Base-by-base conservation (phyloP, 257 asterid species). In the Cruciata laevipes region DNA sequence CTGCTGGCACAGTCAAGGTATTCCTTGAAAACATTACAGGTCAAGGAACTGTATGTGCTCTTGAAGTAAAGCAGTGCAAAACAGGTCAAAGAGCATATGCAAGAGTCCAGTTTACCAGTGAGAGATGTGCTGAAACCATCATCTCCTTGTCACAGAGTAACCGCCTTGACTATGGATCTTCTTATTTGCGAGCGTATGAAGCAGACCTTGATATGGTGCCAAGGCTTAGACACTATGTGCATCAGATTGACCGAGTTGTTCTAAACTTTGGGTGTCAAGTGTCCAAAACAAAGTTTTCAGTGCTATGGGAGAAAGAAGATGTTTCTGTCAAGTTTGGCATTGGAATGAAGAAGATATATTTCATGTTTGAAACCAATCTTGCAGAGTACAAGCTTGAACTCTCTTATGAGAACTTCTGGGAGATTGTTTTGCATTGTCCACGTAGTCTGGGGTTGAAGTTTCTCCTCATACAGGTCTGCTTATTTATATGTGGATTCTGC, bases 381-480 rank as follows among this genome's bases (percentile, higher is more conserved):
- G 65, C 35, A 35, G 79, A 83, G 2, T 87, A 87, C 77, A 86
- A 75, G 83, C 96, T 92, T 69, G 94, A 92, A 76, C 91, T 92
- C 30, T 83, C 84, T 8, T 70, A 78, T 72, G 94, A 88, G 66
- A 88, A 79, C 77, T 76, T 93, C 63, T 84, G 97, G 96, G 83
- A 88, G 81, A 77, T 88, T 17, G 85, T 84, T 74, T 74, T 86
- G 5, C 83, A 74, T 72, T 42, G 63, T 66, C 66, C 86, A 37
- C 61, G 14, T 65, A 66, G 70, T 69, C 82, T 37, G 68, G 55
- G 61, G 20, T 60, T 62, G 17, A 82, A 75, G 72, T 42, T 73
- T 71, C 87, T 93, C 51, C 83, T 86, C 75, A 72, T 93, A 74
- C 97, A 90, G 99, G 99, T 93, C 8, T 63, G 44, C 12, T 75